Evolutionary conservation across 169 alveolate species (phyloP), one percentile per base, ranked within the genome.

Genomic region (Hepatocystis sp.): DNA sequence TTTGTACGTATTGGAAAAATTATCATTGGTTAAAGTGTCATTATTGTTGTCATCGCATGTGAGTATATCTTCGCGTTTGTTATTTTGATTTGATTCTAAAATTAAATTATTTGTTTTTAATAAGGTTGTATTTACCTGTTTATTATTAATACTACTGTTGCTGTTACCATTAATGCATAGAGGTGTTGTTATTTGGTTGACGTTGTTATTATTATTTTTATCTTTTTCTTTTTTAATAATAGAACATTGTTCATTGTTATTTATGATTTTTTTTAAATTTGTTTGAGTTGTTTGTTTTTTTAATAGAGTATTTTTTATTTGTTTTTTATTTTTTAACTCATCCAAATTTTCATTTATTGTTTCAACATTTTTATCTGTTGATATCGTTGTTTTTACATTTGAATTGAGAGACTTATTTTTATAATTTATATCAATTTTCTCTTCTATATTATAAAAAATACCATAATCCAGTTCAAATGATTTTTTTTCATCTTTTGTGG

Each of bases 401-500:
- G 53, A n/a, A 28, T 34, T 34, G 15, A 36, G 11, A 25, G 11
- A 25, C 28, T 53, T 21, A 19, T 34, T 5, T 17, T 60, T 40
- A 13, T 58, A 13, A 15, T 58, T 36, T 58, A 5, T 13, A 13
- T 52, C 15, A 11, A 19, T n/a, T 15, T 30, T 56, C 58, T 71
- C 68, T 17, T 71, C 86, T 21, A 51, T 49, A 49, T 30, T 56
- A 49, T 39, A 71, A 61, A 71, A 71, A 17, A 15, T 25, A 15
- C 86, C 68, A 46, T 71, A 71, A 13, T 71, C 86, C 23, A 71
- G 52, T 23, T 71, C 76, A 11, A 71, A 71, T 23, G 55, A 25
- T 23, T 39, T 55, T 19, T 56, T 71, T 13, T 55, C 65, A 19
- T 71, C 46, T 71, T 46, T 40, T 25, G 21, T 19, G 30, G n/a